Evolutionary conservation across 495 filamentous ascomycete species (phyloP), one percentile per base, ranked within the genome.

Genomic region (Aspergillus campestris): DNA sequence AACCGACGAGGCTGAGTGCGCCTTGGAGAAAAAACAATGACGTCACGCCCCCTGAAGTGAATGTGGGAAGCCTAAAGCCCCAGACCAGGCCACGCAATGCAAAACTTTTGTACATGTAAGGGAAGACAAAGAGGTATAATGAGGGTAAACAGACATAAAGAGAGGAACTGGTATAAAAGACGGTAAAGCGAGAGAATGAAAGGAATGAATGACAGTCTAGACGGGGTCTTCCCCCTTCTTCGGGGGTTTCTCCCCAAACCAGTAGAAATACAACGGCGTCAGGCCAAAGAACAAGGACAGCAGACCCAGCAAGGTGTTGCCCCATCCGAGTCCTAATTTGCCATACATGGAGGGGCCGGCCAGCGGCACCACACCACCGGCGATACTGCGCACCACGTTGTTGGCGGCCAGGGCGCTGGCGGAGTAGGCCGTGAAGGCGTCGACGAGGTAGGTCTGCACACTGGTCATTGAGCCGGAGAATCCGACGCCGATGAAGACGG

Each of bases 401-500:
- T 68, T 57, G 2, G 63, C 65, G 24, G 60, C 70, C 1, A 40
- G 48, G 8, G 64, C 58, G n/a, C 53, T 53, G 7, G 81, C 81
- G 0, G 81, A 79, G 51, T 80, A 77, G 34, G 62, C 43, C n/a
- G 78, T 75, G 28, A 81, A 78, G 43, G 76, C 78, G 18, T 80
- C 71, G 29, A 78, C 83, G 49, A 78, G 77, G 50, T 87, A 87
- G 60, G 83, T 45, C 14, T 47, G 37, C 11, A 49, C 38, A 33
- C 44, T 27, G 8, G 50, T 36, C 49, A 79, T 78, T 10, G 62
- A 58, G 5, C 77, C 65, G 45, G 80, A 77, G n/a, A 70, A 66
- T 6, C 80, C 79, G 1, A 60, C 49, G 3, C 66, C 58, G 40
- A 83, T 75, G 18, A 82, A 48, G 2, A 13, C 46, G 1, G 54